These are phyloP conservation scores for Coemansia sp. DNA, from an alignment of 192 early-diverging fungal genomes.

Conservation along the genomic window DNA sequence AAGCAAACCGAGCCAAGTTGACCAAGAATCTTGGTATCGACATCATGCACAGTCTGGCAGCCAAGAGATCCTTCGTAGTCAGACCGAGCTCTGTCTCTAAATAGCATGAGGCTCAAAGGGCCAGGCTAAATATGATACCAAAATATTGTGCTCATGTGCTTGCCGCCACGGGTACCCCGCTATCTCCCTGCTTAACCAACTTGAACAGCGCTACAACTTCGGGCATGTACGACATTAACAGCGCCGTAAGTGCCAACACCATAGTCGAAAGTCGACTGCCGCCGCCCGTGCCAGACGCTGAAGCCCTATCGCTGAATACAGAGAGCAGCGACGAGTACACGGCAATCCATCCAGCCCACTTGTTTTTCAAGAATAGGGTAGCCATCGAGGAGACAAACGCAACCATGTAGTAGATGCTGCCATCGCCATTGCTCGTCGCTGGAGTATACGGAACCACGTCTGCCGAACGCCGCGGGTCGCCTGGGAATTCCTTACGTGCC, in stretches of 20 bases:
- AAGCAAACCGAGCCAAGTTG: not conserved
- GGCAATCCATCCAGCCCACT: constrained; percentile 45
- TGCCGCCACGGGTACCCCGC: not conserved
- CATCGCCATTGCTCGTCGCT: constrained; percentile 33
- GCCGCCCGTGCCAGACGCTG: constrained; percentile 26
- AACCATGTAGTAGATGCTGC: constrained; percentile 49
- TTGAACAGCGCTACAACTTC: constrained; percentile 35
- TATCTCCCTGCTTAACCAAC: not conserved
- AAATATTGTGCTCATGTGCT: not conserved
- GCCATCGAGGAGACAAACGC: constrained; percentile 51
- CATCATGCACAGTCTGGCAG: not conserved
- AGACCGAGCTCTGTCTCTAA: not conserved
- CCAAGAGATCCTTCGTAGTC: not conserved
- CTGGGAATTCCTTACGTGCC: constrained; percentile 46
- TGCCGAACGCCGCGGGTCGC: constrained; percentile 42
- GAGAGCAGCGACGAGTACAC: constrained; percentile 42
- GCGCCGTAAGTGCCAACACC: constrained; percentile 33
- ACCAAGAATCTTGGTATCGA: not conserved
- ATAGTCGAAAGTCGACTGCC: constrained; percentile 41
- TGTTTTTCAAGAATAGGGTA: constrained; percentile 40
- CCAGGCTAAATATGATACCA: not conserved
- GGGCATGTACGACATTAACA: constrained; percentile 49
- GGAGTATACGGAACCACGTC: constrained; percentile 42
- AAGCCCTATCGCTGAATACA: constrained; percentile 40
- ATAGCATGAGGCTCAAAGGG: not conserved